Base-by-base conservation (phyloP, 2,329 filamentous ascomycete species). In the Arthrinium puccinioides region DNA sequence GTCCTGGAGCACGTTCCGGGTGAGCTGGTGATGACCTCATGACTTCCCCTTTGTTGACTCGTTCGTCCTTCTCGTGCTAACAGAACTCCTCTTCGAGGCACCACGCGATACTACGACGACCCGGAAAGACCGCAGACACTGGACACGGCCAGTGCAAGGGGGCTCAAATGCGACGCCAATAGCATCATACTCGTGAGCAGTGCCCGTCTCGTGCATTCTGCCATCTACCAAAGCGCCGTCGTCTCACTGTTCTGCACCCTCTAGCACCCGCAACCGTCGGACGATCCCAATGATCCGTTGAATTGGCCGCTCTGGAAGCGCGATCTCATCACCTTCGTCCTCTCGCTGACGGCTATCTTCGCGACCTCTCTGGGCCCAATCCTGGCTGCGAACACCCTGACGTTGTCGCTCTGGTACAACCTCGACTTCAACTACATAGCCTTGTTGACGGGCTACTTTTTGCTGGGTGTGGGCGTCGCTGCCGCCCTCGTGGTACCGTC, bases 241-340 rank as follows among this genome's bases (percentile, higher is more conserved):
- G n/a, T 30, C 5, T 15, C 15, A n/a, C 18, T 13, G 20, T 28
- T 18, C 26, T 29, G 21, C 10, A 35, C 9, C 14, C 21, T 11
- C 14, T 32, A 71, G 66, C 64, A 71, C 5, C 90, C 90, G 5
- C 90, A 96, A 54, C 90, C 90, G 3, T 89, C 82, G 44, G 84
- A 94, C 59, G 87, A 94, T 57, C 87, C 86, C 4, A 90, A 94
- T 57, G 89, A 96, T 60, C 89, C 87, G 21, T 69, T 95, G 45
- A 72, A 70, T 56, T 96, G 88, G 89, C 84, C 88, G 16, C 60
- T 94, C 43, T 90, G 85, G 84, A 77, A 76, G 49, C 85, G 88
- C 55, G 89, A 96, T 57, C 50, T 84, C 37, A 88, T 92, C 54
- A 82, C 88, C 43, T 68, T 79, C 40, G 74, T 86, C 44, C 77